phyloP scores from a whole-genome alignment of 768 basidiomycete species.

The Hypholoma fasciculare region DNA sequence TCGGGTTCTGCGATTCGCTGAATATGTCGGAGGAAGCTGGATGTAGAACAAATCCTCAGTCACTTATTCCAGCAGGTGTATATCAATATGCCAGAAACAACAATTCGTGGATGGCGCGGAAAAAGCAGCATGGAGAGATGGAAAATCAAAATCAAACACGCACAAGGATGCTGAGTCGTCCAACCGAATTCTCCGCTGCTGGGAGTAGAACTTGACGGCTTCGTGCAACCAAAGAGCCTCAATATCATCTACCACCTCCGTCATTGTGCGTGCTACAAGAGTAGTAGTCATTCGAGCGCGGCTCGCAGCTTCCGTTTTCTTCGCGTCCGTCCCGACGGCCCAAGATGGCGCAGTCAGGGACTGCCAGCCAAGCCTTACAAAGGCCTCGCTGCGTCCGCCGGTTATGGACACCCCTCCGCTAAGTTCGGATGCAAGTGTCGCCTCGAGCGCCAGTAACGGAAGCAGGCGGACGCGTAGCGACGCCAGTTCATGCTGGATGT shows the following conservation, averaged over 20 bases:
- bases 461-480: constrained; percentile 56
- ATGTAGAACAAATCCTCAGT: constrained; percentile 2
- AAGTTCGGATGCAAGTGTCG: constrained; percentile 66
- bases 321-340: constrained; percentile 35
- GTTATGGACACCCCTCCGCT: constrained; percentile 62
- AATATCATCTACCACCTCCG: constrained; percentile 50
- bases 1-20: constrained; percentile 66
- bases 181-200: constrained; percentile 58
- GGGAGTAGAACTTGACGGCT: constrained; percentile 57
- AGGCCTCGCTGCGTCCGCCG: constrained; percentile 63
- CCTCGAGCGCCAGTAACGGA: constrained; percentile 66
- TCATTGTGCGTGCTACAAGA: constrained; percentile 57
- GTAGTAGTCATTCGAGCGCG: constrained; percentile 32
- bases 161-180: constrained; percentile 81
- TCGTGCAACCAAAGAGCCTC: constrained; percentile 70
- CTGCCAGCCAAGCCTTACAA: constrained; percentile 76
- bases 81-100: not conserved
- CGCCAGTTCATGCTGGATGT: constrained; percentile 41
- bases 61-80: not conserved
- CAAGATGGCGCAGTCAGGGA: constrained; percentile 45
- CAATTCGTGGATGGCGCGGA: not conserved
- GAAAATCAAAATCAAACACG: constrained; percentile 24
- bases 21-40: constrained; percentile 69
- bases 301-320: constrained; percentile 16
- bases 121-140: not conserved